A percentile compares a stretch with the other conserved stretches of the same genome.
phyloP scores from a whole-genome alignment of 2,329 filamentous ascomycete genomes.

The Tolypocladium capitatum region DNA sequence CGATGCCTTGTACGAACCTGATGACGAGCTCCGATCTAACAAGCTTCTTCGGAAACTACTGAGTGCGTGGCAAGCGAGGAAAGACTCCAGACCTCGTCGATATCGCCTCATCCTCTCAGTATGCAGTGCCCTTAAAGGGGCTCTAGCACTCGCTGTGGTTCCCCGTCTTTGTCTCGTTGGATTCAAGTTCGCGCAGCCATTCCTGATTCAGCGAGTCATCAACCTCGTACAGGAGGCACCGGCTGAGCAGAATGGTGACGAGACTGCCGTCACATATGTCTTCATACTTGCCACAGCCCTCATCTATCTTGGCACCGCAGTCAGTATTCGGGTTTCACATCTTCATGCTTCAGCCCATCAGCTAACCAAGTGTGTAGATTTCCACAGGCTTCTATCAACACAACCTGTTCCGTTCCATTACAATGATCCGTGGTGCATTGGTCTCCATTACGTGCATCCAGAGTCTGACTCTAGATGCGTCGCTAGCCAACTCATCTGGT shows the following conservation, averaged over 20 bases:
- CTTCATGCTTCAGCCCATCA: neutral
- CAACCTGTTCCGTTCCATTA: constrained; percentile 14
- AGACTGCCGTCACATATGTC: constrained; percentile 2
- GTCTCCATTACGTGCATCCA: constrained; percentile 13
- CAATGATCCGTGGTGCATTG: constrained; percentile 17
- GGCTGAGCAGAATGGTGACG: too few species aligned
- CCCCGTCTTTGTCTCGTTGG: constrained; percentile 7
- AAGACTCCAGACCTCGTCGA: neutral
- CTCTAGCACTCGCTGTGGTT: neutral
- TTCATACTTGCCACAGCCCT: constrained; percentile 8
- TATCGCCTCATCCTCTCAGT: neutral
- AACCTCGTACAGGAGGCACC: neutral
- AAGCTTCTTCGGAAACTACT: neutral
- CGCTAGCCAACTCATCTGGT: constrained; percentile 13
- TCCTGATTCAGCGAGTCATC: constrained; percentile 6
- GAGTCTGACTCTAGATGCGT: constrained; percentile 12
- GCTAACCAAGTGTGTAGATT: constrained; percentile 2
- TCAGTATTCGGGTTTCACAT: neutral
- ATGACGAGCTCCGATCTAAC: neutral
- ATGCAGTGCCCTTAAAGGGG: neutral
- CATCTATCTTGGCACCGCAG: constrained; percentile 7
- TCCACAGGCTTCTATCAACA: constrained; percentile 10
- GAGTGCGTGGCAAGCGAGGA: neutral
- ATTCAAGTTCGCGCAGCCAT: constrained; percentile 11
- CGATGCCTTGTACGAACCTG: neutral